Evolutionary conservation across 2,329 filamentous ascomycete species (phyloP).

Genomic region (Botrytis aclada): DNA sequence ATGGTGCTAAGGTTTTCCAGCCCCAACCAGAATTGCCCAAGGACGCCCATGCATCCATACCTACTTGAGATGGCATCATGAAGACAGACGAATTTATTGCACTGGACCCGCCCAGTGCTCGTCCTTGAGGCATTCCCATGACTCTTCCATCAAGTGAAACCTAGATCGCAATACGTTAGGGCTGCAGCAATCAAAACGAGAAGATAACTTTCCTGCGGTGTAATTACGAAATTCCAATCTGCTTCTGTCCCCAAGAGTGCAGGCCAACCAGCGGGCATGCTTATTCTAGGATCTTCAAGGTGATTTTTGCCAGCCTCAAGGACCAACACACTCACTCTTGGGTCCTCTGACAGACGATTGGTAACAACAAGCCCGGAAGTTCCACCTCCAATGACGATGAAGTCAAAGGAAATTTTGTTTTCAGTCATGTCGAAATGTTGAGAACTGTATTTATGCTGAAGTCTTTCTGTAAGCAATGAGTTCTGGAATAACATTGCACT

Average conservation of each 20-base stretch:
- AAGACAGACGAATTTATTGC: conserved; percentile 40
- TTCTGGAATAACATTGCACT: too few species aligned
- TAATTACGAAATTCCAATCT: conserved; percentile 18
- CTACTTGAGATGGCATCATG: conserved; percentile 25
- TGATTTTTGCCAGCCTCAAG: conserved; percentile 43
- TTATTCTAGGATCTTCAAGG: conserved; percentile 38
- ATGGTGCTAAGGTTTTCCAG: conserved; percentile 41
- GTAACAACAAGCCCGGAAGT: conserved; percentile 36
- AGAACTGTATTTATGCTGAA: too few species aligned
- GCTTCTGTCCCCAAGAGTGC: conserved; percentile 5
- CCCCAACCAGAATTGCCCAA: conserved; percentile 42
- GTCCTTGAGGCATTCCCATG: conserved; percentile 30
- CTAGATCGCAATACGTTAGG: not conserved
- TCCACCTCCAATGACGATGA: not conserved
- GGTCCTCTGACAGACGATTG: conserved; percentile 40
- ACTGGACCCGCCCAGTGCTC: conserved; percentile 38
- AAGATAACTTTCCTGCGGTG: not conserved
- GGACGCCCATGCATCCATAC: conserved; percentile 28
- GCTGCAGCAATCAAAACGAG: not conserved
- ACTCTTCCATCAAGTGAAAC: not conserved
- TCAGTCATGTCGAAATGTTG: too few species aligned
- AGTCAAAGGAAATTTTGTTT: not conserved
- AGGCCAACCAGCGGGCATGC: conserved; percentile 31
- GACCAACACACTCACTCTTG: conserved; percentile 40
- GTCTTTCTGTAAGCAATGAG: too few species aligned